These are phyloP conservation scores for Paraphaeosphaeria sporulosa DNA, from an alignment of 2,329 filamentous ascomycete genomes.

Conservation along the genomic window DNA sequence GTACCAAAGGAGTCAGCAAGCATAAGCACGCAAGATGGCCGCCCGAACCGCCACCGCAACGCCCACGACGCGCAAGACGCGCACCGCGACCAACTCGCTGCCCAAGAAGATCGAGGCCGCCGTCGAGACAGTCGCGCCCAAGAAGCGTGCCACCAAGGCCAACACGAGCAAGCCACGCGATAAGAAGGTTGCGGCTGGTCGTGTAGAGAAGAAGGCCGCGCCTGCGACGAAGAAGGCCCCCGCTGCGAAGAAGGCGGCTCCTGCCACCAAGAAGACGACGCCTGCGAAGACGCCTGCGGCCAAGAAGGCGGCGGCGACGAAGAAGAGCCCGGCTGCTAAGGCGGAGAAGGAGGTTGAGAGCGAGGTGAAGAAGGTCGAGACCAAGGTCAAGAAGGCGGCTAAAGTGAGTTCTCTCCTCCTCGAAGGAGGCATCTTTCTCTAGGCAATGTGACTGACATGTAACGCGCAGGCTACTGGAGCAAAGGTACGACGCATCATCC, in stretches of 20 bases:
- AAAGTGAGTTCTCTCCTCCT: slow-evolving; percentile 19
- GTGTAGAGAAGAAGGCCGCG: slow-evolving; percentile 36
- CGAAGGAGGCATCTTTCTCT: background rate
- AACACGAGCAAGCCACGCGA: slow-evolving; percentile 44
- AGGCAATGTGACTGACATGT: background rate
- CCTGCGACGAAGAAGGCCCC: slow-evolving; percentile 18
- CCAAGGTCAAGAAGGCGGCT: slow-evolving; percentile 32
- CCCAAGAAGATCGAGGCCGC: slow-evolving; percentile 12
- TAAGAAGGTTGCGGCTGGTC: slow-evolving; percentile 46
- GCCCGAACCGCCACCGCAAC: slow-evolving; percentile 12
- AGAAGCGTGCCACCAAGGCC: slow-evolving; percentile 49
- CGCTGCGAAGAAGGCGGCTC: slow-evolving; percentile 10
- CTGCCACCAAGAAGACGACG: slow-evolving; percentile 23
- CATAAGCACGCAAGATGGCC: slow-evolving; percentile 26
- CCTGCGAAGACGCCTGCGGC: slow-evolving; percentile 31
- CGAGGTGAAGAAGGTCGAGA: slow-evolving; percentile 29
- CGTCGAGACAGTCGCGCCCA: slow-evolving; percentile 56
- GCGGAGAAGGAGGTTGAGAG: slow-evolving; percentile 35
- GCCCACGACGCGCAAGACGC: slow-evolving; percentile 23
- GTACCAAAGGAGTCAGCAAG: background rate
- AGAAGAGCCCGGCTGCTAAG: slow-evolving; percentile 34
- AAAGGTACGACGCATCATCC: slow-evolving; percentile 8
- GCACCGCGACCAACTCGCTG: slow-evolving; percentile 58
- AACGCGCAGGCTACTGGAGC: slow-evolving; percentile 7
- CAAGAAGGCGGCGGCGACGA: slow-evolving; percentile 33